A percentile compares a stretch with the other conserved stretches of the same genome.
phyloP scores from a whole-genome alignment of 495 filamentous ascomycete species.

The Collariella sp. region DNA sequence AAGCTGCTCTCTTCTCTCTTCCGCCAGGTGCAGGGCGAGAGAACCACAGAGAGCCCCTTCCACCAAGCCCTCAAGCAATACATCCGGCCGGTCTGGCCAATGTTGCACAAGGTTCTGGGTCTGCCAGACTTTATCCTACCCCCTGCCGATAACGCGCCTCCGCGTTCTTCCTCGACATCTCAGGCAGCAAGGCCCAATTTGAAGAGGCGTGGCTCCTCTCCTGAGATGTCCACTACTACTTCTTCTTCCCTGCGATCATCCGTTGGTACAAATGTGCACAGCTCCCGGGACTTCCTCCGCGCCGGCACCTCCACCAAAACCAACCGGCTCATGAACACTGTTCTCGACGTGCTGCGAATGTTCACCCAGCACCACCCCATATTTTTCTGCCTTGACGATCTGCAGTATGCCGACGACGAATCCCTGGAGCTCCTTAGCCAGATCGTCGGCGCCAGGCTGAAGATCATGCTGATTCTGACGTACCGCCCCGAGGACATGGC shows the following conservation, averaged over 20 bases:
- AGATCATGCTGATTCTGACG: constrained; percentile 68
- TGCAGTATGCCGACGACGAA: constrained; percentile 82
- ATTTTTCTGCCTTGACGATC: constrained; percentile 74
- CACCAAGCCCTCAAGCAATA: constrained; percentile 66
- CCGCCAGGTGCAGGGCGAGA: constrained; percentile 85
- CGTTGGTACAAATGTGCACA: constrained; percentile 34
- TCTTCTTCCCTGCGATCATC: constrained; percentile 5
- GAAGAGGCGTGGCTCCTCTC: constrained; percentile 37
- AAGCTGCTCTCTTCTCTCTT: constrained; percentile 74
- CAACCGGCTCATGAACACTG: constrained; percentile 72
- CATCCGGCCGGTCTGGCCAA: constrained; percentile 67
- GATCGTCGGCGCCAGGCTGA: constrained; percentile 62
- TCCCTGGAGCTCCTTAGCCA: constrained; percentile 69
- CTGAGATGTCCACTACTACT: constrained; percentile 25
- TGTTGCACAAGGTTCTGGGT: constrained; percentile 66
- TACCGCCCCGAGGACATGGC: constrained; percentile 48
- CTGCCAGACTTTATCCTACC: constrained; percentile 67
- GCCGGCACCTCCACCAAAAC: constrained; percentile 61
- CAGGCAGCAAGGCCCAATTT: constrained; percentile 17
- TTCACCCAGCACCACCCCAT: constrained; percentile 72
- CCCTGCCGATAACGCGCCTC: constrained; percentile 19
- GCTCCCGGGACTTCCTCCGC: constrained; percentile 61
- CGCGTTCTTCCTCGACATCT: constrained; percentile 17
- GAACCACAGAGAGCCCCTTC: constrained; percentile 73
- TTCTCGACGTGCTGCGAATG: constrained; percentile 72